Evolutionary conservation across 2,329 filamentous ascomycete genomes (phyloP).

Genomic region (Colletotrichum musicola): DNA sequence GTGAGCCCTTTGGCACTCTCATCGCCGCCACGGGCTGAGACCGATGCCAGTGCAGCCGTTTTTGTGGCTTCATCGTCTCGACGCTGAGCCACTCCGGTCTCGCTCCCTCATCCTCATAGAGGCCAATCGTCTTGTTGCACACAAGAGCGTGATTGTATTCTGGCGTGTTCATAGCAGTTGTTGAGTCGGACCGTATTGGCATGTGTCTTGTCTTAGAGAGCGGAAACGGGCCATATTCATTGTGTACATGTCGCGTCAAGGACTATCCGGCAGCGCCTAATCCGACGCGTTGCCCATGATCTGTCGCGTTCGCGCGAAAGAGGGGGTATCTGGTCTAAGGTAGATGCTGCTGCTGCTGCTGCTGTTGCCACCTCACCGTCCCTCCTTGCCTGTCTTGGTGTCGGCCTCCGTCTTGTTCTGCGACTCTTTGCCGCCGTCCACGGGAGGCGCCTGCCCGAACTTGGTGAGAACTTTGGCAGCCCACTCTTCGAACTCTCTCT

Average conservation of each 20-base stretch:
- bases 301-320: conserved; percentile 2
- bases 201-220: conserved; percentile 25
- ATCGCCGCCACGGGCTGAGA: conserved; percentile 26
- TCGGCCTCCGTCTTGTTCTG: conserved; percentile 18
- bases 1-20: neutral
- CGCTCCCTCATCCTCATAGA: conserved; percentile 8
- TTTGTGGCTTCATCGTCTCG: conserved; percentile 30
- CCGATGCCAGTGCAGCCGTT: conserved; percentile 24
- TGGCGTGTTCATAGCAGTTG: conserved; percentile 15
- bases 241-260: conserved; percentile 31
- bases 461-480: conserved; percentile 69
- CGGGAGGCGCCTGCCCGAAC: conserved; percentile 50
- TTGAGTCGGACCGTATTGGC: conserved; percentile 28
- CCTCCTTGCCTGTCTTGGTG: conserved; percentile 36
- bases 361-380: conserved; percentile 29
- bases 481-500: conserved; percentile 73
- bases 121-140: conserved; percentile 2
- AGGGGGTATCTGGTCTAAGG: conserved; percentile 18
- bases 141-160: conserved; percentile 7
- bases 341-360: conserved; percentile 17
- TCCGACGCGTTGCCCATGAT: conserved; percentile 19
- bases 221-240: conserved; percentile 25
- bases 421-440: neutral
- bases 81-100: conserved; percentile 34
- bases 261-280: conserved; percentile 13